These are phyloP conservation scores for Aegle marmelos DNA, from an alignment of 345 rosid genomes.

Conservation along the genomic window DNA sequence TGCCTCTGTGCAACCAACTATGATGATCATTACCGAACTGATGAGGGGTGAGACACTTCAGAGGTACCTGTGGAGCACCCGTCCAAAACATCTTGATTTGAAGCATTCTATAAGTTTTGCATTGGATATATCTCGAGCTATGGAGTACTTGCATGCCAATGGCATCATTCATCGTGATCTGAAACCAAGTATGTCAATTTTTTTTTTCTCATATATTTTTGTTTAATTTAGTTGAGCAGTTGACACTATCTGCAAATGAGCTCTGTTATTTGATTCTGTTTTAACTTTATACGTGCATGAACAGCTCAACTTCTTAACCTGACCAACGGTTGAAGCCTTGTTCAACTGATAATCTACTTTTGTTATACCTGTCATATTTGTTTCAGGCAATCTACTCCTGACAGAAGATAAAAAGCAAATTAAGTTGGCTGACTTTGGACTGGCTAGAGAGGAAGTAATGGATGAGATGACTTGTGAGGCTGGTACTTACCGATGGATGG, in stretches of 20 bases:
- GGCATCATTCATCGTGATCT: constrained; percentile 73
- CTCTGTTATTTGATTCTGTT: neutral
- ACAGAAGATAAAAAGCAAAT: constrained; percentile 37
- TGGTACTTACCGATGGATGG: constrained; percentile 77
- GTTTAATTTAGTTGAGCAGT: neutral
- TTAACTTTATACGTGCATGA: neutral
- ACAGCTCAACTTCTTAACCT: neutral
- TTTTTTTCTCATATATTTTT: neutral
- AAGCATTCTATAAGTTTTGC: constrained; percentile 43
- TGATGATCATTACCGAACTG: constrained; percentile 62
- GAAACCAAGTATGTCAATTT: constrained; percentile 51
- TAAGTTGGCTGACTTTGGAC: constrained; percentile 61
- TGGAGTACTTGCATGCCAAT: constrained; percentile 66
- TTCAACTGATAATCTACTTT: neutral
- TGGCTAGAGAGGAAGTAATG: constrained; percentile 45
- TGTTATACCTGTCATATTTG: neutral
- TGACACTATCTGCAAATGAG: neutral
- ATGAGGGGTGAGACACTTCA: constrained; percentile 48
- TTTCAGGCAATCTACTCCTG: constrained; percentile 53
- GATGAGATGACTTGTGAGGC: constrained; percentile 54
- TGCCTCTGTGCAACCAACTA: constrained; percentile 45
- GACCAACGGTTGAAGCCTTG: neutral
- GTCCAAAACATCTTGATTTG: constrained; percentile 39
- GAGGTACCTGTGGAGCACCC: constrained; percentile 39
- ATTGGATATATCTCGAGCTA: constrained; percentile 57